These are phyloP conservation scores for Kernera saxatilis DNA, from an alignment of 345 rosid species.

Conservation along the genomic window DNA sequence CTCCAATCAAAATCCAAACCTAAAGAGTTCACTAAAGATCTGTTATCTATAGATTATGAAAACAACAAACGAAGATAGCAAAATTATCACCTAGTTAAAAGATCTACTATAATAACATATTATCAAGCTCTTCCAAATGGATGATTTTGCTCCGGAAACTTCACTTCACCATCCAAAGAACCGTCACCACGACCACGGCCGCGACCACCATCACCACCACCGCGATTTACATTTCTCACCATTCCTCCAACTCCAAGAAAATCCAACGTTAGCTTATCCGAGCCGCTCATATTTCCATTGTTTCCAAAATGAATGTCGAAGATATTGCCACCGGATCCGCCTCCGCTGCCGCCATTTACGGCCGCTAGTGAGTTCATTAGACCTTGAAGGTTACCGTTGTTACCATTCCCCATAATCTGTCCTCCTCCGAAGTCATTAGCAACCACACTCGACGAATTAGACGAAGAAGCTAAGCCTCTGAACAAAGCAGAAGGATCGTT, in stretches of 20 bases:
- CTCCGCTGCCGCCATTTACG: slow-evolving; percentile 8
- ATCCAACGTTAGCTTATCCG: slow-evolving; percentile 67
- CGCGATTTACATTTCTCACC: slow-evolving; percentile 40
- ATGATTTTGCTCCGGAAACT: slow-evolving; percentile 24
- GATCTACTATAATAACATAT: background rate
- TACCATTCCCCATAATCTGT: slow-evolving; percentile 29
- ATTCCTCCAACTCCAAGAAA: slow-evolving; percentile 80
- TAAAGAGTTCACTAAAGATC: slow-evolving; percentile 1
- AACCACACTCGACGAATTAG: slow-evolving; percentile 21
- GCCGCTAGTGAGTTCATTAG: slow-evolving; percentile 51
- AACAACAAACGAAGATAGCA: background rate
- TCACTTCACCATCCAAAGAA: slow-evolving; percentile 22
- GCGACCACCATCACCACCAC: slow-evolving; percentile 18
- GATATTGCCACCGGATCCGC: slow-evolving; percentile 27
- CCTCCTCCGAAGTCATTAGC: slow-evolving; percentile 30
- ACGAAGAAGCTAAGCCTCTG: slow-evolving; percentile 47
- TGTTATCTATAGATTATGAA: background rate
- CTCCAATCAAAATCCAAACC: background rate
- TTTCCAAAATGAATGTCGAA: slow-evolving; percentile 27
- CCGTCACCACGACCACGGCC: slow-evolving; percentile 12
- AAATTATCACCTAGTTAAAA: slow-evolving; percentile 10
- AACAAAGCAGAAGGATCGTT: slow-evolving; percentile 40
- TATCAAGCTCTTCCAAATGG: slow-evolving; percentile 27
- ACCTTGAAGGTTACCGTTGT: slow-evolving; percentile 52
- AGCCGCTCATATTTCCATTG: slow-evolving; percentile 38